phyloP scores from a whole-genome alignment of 495 filamentous ascomycete species.

The Aspergillus avenaceus region DNA sequence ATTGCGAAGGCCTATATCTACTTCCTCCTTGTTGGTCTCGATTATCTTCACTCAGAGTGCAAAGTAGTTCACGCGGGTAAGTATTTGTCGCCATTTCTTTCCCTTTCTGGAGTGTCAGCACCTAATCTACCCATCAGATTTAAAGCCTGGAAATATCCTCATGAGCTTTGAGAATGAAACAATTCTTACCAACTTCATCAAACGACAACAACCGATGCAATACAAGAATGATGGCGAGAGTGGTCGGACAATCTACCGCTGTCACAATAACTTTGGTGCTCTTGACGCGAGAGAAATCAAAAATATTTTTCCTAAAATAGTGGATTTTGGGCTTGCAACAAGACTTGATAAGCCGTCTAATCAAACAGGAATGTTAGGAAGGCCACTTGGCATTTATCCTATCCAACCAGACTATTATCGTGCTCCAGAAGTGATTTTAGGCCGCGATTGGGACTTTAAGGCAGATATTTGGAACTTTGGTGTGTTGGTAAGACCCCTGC shows the following conservation, averaged over 20 bases:
- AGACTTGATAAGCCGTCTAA: too few relatives aligned
- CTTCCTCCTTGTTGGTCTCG: constrained; percentile 30
- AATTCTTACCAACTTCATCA: constrained; percentile 23
- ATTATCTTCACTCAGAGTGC: constrained; percentile 36
- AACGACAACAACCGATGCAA: constrained; percentile 20
- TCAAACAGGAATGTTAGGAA: too few relatives aligned
- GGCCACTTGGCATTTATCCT: too few relatives aligned
- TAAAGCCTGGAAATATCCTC: constrained; percentile 35
- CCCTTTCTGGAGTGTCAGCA: neutral
- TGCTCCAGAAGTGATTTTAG: constrained; percentile 34
- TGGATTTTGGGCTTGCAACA: too few relatives aligned
- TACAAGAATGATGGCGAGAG: constrained; percentile 19
- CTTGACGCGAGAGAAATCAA: too few relatives aligned
- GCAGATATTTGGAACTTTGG: constrained; percentile 40
- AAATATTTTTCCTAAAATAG: too few relatives aligned
- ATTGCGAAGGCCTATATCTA: constrained; percentile 27
- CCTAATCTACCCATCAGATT: constrained; percentile 17
- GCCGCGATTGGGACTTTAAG: constrained; percentile 25
- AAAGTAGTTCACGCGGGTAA: constrained; percentile 23
- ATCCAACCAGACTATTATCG: constrained; percentile 34
- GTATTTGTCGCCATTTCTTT: too few relatives aligned
- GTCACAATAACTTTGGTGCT: constrained; percentile 24
- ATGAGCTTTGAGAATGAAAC: constrained; percentile 28
- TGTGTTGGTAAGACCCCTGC: constrained; percentile 38
- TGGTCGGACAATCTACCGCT: constrained; percentile 9